Evolutionary conservation across 2,329 filamentous ascomycete genomes (phyloP).

Genomic region (Penicillium sp.): DNA sequence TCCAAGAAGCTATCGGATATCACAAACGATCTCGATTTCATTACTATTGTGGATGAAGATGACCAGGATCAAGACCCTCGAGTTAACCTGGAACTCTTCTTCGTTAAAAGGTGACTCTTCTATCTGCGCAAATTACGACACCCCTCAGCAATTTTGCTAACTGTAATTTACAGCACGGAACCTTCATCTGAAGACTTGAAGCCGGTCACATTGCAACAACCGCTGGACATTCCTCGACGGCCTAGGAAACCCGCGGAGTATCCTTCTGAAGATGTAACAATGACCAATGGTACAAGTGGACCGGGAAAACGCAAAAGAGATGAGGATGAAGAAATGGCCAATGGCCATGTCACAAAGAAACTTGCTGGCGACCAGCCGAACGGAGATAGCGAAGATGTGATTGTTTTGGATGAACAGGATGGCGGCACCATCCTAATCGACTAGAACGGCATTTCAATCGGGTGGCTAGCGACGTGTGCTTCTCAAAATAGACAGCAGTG

Average conservation of each 20-base stretch:
- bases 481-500: not conserved
- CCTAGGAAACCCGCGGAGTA: constrained; percentile 43
- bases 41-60: constrained; percentile 83
- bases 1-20: constrained; percentile 76
- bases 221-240: constrained; percentile 53
- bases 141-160: constrained; percentile 16
- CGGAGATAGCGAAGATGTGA: constrained; percentile 43
- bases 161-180: constrained; percentile 25
- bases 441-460: constrained; percentile 38
- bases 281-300: constrained; percentile 26
- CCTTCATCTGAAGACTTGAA: constrained; percentile 42
- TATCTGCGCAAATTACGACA: not conserved
- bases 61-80: constrained; percentile 67
- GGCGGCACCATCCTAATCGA: constrained; percentile 70
- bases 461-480: not conserved
- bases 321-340: constrained; percentile 43
- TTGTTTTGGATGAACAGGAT: constrained; percentile 55
- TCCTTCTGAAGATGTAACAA: constrained; percentile 27
- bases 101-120: constrained; percentile 45
- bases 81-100: constrained; percentile 74
- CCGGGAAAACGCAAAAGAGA: constrained; percentile 51
- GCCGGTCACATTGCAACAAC: constrained; percentile 44
- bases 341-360: constrained; percentile 45
- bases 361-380: constrained; percentile 43
- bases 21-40: constrained; percentile 67